Percentiles rank a stretch among this genome's conserved stretches.
phyloP scores from a whole-genome alignment of 306 rosid species.

The Acacia confusa region DNA sequence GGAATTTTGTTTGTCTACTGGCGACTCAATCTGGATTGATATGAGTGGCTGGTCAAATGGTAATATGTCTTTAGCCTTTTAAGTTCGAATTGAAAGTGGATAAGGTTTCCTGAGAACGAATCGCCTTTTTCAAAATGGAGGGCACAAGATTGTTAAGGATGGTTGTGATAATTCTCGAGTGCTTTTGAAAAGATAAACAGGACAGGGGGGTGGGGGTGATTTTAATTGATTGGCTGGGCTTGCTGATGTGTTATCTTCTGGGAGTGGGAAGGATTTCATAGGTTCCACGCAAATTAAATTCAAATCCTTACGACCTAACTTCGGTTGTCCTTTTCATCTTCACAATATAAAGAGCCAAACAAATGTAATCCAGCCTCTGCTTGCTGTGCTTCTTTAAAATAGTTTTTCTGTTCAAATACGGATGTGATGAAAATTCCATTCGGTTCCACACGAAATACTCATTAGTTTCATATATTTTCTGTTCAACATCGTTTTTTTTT shows the following conservation, averaged over 20 bases:
- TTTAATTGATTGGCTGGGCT: background rate
- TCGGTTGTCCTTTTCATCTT: background rate
- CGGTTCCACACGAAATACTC: background rate
- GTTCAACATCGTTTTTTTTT: background rate
- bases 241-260: background rate
- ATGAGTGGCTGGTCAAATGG: slow-evolving; percentile 9
- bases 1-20: background rate
- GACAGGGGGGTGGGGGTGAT: too few relatives aligned
- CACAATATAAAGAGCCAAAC: background rate
- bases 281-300: background rate
- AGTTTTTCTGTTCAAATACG: too few relatives aligned
- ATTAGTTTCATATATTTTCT: background rate
- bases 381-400: background rate
- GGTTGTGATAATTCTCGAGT: background rate
- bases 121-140: background rate
- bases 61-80: slow-evolving; percentile 19
- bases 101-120: background rate
- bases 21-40: background rate
- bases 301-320: background rate
- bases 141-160: background rate
- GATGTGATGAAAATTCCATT: background rate
- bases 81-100: slow-evolving; percentile 26
- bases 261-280: background rate
- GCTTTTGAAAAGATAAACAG: background rate
- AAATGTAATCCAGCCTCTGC: background rate